A percentile compares a stretch with the other conserved stretches of the same genome.
These are phyloP conservation scores for Guillardia theta DNA, from an alignment of 78 protist genomes.

Conservation along the genomic window DNA sequence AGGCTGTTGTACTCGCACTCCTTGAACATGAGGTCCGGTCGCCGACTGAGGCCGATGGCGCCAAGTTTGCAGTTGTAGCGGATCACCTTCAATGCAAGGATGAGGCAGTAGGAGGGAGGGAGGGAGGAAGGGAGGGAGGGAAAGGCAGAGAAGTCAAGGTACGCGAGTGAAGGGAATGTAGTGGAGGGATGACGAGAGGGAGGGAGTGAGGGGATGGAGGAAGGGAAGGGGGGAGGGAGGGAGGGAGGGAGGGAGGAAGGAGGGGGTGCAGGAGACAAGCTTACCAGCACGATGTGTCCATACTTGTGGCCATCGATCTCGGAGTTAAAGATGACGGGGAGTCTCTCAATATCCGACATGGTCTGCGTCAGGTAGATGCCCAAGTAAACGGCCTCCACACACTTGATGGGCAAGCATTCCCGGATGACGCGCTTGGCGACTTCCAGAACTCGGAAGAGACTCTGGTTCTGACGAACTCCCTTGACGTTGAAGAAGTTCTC, in stretches of 20 bases:
- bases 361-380: background rate
- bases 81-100: too few relatives aligned
- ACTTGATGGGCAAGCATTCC: background rate
- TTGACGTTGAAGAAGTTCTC: background rate
- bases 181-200: too few relatives aligned
- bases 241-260: too few relatives aligned
- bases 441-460: background rate
- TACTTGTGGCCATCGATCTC: background rate
- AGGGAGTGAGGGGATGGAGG: too few relatives aligned
- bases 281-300: background rate
- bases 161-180: too few relatives aligned
- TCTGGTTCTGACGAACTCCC: background rate
- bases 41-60: constrained; percentile 12
- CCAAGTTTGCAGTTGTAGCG: background rate
- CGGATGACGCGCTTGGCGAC: constrained; percentile 25
- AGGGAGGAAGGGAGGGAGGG: too few relatives aligned
- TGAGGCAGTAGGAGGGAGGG: too few relatives aligned
- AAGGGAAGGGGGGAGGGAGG: too few relatives aligned
- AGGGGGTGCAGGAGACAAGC: too few relatives aligned
- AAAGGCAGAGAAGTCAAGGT: too few relatives aligned
- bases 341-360: background rate
- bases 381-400: background rate
- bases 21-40: constrained; percentile 8
- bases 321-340: background rate
- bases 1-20: background rate